Percentiles rank a stretch among this genome's conserved stretches.
These are phyloP conservation scores for Tetraselmis chui DNA, from an alignment of 139 green algal species.

Conservation along the genomic window DNA sequence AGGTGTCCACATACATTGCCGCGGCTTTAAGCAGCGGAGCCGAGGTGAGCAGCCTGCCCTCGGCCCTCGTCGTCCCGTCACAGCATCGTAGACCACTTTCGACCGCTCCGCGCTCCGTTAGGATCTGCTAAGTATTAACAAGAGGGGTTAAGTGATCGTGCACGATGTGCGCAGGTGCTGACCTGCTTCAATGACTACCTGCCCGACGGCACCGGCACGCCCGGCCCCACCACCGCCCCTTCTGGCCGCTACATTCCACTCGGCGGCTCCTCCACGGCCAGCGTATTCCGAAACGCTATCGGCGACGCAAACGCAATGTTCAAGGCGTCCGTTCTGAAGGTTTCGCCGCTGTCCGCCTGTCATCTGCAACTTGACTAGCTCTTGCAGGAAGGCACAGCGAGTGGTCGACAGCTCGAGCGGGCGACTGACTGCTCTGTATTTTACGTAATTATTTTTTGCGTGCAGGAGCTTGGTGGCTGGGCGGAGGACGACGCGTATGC, in stretches of 20 bases:
- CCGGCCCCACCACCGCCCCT: neutral
- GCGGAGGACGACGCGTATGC: constrained; percentile 3
- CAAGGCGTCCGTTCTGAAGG: neutral
- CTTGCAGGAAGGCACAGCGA: no score
- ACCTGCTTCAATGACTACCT: constrained; percentile 5
- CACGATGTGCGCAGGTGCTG: neutral
- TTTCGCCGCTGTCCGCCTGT: neutral
- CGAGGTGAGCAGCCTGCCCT: neutral
- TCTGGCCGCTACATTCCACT: neutral
- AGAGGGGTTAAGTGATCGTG: no score
- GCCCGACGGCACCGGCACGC: neutral
- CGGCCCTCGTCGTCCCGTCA: no score
- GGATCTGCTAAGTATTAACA: no score
- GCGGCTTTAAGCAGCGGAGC: neutral
- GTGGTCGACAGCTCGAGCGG: no score
- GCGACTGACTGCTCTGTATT: no score
- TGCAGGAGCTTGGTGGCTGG: constrained; percentile 1
- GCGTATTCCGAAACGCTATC: neutral
- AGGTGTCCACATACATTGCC: neutral
- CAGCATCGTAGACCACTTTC: no score
- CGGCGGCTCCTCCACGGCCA: neutral
- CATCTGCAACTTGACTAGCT: neutral
- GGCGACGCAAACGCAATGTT: constrained; percentile 1
- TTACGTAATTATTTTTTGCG: no score
- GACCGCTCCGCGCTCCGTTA: no score